Conservation (phyloP, 345 rosid species). For the Populus simonii region DNA sequence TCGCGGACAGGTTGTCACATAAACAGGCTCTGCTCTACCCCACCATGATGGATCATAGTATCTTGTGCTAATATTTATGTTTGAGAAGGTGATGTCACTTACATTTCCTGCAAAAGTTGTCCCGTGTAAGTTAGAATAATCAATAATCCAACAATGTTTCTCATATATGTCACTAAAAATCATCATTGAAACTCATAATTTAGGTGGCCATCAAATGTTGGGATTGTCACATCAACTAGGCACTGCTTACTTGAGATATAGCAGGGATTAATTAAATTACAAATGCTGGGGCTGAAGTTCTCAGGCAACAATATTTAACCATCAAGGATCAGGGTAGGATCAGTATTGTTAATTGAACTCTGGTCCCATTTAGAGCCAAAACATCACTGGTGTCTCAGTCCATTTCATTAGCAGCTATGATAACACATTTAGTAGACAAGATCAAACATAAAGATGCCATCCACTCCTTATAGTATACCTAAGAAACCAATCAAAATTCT, state of each 20-base stretch:
- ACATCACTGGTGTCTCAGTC: not conserved
- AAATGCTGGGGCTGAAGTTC: not conserved
- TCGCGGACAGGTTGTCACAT: slow-evolving; percentile 75
- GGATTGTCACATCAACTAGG: not conserved
- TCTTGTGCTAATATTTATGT: slow-evolving; percentile 77
- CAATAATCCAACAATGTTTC: not conserved
- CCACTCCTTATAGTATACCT: not conserved
- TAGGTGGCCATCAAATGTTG: not conserved
- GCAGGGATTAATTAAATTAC: not conserved
- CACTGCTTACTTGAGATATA: not conserved
- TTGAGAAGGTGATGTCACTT: slow-evolving; percentile 71
- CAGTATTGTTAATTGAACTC: not conserved
- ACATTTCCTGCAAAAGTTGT: slow-evolving; percentile 65
- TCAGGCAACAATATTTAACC: not conserved
- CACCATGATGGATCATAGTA: slow-evolving; percentile 89
- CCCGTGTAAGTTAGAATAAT: not conserved
- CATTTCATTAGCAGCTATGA: not conserved
- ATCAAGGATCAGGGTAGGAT: not conserved
- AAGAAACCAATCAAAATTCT: not conserved
- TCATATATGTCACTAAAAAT: not conserved
- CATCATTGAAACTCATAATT: not conserved
- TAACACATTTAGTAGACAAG: not conserved
- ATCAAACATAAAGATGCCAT: not conserved
- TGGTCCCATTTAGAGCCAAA: not conserved
- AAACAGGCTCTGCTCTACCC: slow-evolving; percentile 98